phyloP scores from a whole-genome alignment of 129 eudicot genomes.

The Flaveria linearis region DNA sequence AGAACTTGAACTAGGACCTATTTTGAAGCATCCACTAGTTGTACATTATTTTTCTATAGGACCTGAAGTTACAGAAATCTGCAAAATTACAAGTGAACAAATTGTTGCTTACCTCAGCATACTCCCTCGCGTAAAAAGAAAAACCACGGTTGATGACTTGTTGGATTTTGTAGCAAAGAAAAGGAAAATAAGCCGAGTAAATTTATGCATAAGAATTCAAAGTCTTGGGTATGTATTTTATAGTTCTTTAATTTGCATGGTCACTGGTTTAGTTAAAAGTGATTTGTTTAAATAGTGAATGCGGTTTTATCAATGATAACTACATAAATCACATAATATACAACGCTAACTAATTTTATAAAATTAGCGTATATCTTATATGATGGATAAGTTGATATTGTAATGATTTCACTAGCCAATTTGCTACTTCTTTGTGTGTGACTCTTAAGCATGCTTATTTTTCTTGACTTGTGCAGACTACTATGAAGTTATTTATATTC shows the following conservation, averaged over 20 bases:
- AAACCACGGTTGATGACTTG: conserved; percentile 48
- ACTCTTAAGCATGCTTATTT: not conserved
- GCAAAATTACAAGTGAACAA: conserved; percentile 58
- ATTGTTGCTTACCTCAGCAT: conserved; percentile 52
- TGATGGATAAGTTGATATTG: not conserved
- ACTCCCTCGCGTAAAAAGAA: conserved; percentile 33
- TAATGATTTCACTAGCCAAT: not conserved
- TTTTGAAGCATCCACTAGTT: conserved; percentile 69
- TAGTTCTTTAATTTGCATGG: not conserved
- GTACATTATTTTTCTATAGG: conserved; percentile 68
- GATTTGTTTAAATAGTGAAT: not conserved
- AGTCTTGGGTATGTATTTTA: conserved; percentile 63
- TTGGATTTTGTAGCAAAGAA: conserved; percentile 64
- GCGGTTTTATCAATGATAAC: not conserved
- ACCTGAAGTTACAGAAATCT: conserved; percentile 54
- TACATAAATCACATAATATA: not conserved
- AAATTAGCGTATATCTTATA: not conserved
- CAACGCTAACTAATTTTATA: not conserved
- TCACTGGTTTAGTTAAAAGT: conserved; percentile 8
- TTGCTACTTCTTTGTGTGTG: not conserved
- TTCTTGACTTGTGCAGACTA: not conserved
- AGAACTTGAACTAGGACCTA: conserved; percentile 89
- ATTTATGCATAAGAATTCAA: conserved; percentile 70
- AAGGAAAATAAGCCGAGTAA: conserved; percentile 40
- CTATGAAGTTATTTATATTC: not conserved